Evolutionary conservation across 352 stramenopile species (phyloP).

Genomic region (Globisporangium yorkense): DNA sequence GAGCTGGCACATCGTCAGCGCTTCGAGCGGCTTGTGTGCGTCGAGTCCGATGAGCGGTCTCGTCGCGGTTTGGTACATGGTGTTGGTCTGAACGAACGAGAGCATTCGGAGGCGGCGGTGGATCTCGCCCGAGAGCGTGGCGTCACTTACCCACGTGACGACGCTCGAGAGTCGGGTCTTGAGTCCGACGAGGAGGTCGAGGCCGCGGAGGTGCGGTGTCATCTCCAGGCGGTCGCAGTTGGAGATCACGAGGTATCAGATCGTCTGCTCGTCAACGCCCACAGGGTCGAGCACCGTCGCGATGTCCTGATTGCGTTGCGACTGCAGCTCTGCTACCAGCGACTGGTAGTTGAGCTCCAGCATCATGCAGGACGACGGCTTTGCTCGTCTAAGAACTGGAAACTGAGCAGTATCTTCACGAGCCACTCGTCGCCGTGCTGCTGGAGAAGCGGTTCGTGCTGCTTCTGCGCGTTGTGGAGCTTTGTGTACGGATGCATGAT

Average conservation of each 20-base stretch:
- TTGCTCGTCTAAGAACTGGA: constrained; percentile 1
- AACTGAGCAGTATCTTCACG: constrained; percentile 7
- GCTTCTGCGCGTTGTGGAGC: not conserved
- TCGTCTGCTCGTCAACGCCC: not conserved
- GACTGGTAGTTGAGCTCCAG: constrained; percentile 3
- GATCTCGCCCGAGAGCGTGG: not conserved
- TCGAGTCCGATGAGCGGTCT: not conserved
- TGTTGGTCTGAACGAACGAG: not conserved
- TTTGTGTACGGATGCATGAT: not conserved
- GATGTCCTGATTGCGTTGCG: not conserved
- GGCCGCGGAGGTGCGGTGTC: constrained; percentile 1
- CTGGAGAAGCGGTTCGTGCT: not conserved
- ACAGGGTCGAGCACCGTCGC: not conserved
- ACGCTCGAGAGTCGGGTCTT: not conserved
- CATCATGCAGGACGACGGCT: not conserved
- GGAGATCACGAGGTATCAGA: constrained; percentile 5
- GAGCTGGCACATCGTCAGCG: not conserved
- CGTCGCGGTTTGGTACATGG: not conserved
- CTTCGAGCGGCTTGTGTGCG: not conserved
- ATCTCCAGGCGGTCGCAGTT: constrained; percentile 3
- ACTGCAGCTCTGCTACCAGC: not conserved
- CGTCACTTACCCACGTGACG: not conserved
- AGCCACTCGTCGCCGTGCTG: constrained; percentile 6
- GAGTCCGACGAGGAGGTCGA: constrained; percentile 5
- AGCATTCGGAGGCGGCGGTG: constrained; percentile 1